Evolutionary conservation across 164 flowering plant genomes (phyloP), one percentile per base, ranked within the genome.

Genomic region (Magnolia sinica): DNA sequence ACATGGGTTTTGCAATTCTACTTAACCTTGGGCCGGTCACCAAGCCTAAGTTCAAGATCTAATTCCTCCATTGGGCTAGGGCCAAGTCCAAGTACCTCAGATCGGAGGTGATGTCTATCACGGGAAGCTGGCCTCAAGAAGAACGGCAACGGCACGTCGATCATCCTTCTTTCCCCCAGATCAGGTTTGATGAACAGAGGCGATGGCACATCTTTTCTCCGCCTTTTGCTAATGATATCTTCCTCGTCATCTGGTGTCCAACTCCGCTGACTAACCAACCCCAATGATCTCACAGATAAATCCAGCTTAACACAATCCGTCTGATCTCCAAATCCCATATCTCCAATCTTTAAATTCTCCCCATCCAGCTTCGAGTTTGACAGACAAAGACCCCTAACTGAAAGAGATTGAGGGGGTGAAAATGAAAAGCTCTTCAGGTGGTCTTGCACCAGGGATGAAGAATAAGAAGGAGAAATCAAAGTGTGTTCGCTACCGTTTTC

Each of bases 41-140:
- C 96, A 70, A 94, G 95, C 86, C 98, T 86, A 68, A 94, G 93
- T 85, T 94, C 98, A 67, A 94, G 96, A 90, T 94, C 98, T 51
- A 94, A 73, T 50, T 91, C 93, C 67, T 88, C 89, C 71, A 76
- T 50, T 19, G 89, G 59, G 77, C 79, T 82, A 37, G 87, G 78
- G 71, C 81, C 66, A 71, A 72, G 64, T 75, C 81, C 84, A 74
- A 72, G 59, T 18, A 84, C 82, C 75, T 90, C 86, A 52, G 84
- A 23, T 72, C 79, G 81, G 37, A 76, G 13, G 64, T 68, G 81
- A 64, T 67, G 80, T 31, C 72, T 70, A 72, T 78, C 86, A 69
- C 29, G 16, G 11, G n/a, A 11, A 7, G 19, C 31, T 27, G 76
- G 69, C 37, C 45, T 63, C 23, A 64, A 3, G 52, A 61, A 73